Evolutionary conservation across 768 basidiomycete species (phyloP), one percentile per base, ranked within the genome.

Genomic region (Mrakia frigida): DNA sequence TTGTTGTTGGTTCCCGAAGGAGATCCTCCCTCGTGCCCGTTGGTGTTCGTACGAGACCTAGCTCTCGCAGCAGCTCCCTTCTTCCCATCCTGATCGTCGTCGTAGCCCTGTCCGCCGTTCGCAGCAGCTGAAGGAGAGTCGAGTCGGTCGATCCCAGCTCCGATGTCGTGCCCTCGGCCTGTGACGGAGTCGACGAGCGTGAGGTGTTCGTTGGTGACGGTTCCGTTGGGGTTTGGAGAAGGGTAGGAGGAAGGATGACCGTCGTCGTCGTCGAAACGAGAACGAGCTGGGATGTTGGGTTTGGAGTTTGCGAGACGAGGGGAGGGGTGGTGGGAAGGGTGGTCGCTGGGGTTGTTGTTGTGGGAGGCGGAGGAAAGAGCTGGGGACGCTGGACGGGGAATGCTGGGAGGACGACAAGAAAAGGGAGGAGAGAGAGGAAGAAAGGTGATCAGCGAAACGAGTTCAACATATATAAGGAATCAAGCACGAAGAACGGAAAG

Each of bases 141-240:
- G 33, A 76, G 69, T 23, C 70, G 41, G 61, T 76, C 75, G 60
- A 76, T 76, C 18, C 75, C 59, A n/a, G 50, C 75, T 21, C 75
- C 75, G 41, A 69, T 52, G 33, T 69, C 74, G 16, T 31, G 39
- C 13, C 74, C 74, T 14, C 68, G 53, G 6, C 68, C 31, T 6
- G 74, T 70, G 68, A 75, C 63, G 28, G 76, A 72, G 52, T 73
- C 71, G 70, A 77, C 63, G 63, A 67, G 61, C 65, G 56, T 68
- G 63, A 72, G 70, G 16, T 72, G 76, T 28, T 65, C 71, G 65
- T 67, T 67, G 31, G 70, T 65, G 43, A 33, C 46, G 3, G 43
- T 21, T 35, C 37, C 73, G 70, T 11, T 28, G 16, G 25, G 4
- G 53, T 35, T 18, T n/a, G 11, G 21, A 4, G 52, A 56, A 33